Conservation (phyloP, 129 eudicot genomes). For the carrot (Daucus carota) region DNA sequence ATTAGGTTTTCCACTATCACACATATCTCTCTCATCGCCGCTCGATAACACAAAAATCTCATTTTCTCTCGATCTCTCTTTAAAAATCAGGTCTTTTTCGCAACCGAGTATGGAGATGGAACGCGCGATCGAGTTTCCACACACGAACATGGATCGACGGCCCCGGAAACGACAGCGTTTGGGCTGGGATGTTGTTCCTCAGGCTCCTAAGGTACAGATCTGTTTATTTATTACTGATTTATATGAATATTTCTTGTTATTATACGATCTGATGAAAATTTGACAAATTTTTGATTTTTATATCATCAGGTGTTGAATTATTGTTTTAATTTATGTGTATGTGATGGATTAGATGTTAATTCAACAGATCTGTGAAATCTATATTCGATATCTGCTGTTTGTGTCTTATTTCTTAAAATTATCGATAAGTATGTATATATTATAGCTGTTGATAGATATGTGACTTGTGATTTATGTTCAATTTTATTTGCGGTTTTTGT, state of each 20-base stretch:
- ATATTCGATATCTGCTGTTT: background rate
- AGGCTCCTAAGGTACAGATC: conserved; percentile 50
- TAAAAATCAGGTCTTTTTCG: conserved; percentile 7
- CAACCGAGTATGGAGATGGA: conserved; percentile 66
- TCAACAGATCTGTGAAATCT: background rate
- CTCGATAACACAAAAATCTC: background rate
- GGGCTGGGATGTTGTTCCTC: conserved; percentile 92
- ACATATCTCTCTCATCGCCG: conserved; percentile 12
- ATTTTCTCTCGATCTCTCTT: background rate
- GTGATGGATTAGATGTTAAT: background rate
- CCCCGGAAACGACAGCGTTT: conserved; percentile 73
- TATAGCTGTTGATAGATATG: background rate
- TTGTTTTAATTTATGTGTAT: background rate
- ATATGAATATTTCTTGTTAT: no score
- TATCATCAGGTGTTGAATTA: background rate
- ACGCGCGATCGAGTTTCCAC: conserved; percentile 80
- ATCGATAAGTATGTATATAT: background rate
- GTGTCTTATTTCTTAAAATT: background rate
- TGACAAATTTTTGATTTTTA: background rate
- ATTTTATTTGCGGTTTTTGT: background rate
- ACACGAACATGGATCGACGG: conserved; percentile 56
- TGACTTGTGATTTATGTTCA: background rate
- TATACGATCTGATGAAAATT: conserved; percentile 32
- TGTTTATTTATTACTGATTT: no score
- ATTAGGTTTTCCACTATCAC: conserved; percentile 20